Base-by-base conservation (phyloP, 192 early-diverging fungal genomes). In the Coemansia guatemalensis region DNA sequence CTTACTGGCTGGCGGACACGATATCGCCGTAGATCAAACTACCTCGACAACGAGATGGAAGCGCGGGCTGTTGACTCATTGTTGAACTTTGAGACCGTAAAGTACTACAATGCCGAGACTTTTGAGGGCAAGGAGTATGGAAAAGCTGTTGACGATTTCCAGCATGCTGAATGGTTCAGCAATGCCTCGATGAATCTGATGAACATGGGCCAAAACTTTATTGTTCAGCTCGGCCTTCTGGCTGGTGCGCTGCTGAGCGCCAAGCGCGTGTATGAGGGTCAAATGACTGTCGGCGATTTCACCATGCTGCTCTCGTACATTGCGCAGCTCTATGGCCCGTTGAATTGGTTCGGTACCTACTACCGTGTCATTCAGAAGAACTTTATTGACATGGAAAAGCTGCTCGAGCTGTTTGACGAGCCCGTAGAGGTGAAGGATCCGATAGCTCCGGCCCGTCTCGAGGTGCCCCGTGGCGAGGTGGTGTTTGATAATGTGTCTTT, bases 11-110 rank as follows among this genome's bases (percentile, higher is more conserved):
- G 93, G 92, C 84, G 90, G 60, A 91, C 88, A 1, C 81, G 85
- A 26, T 94, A 93, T 78, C 83, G 95, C 35, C 68, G 94, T 4
- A 84, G 83, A 51, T 91, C 89, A 83, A 95, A 90, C 62, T 86
- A 91, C 39, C 81, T 94, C 51, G 97, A 98, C 74, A 90, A 93
- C 60, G 88, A 89, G 49, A 87, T 89, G 59, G 86, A 92, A 54
- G 86, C 92, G 6, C 90, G 88, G 51, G 89, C 88, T 20, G 95
- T 97, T 4, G 97, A 99, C 69, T 97, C 94, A 48, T 73, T 99
- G 56, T 83, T 97, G 50, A 99, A 99, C 77, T 96, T 96, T 85
- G 97, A 99, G 75, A 99, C 97, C 2, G 97, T 99, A 71, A 99
- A 99, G 76, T 97, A 98, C 72, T 97, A 95, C 81, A 89, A 89